phyloP scores from a whole-genome alignment of 257 asterid species.

The Scutellaria minor region DNA sequence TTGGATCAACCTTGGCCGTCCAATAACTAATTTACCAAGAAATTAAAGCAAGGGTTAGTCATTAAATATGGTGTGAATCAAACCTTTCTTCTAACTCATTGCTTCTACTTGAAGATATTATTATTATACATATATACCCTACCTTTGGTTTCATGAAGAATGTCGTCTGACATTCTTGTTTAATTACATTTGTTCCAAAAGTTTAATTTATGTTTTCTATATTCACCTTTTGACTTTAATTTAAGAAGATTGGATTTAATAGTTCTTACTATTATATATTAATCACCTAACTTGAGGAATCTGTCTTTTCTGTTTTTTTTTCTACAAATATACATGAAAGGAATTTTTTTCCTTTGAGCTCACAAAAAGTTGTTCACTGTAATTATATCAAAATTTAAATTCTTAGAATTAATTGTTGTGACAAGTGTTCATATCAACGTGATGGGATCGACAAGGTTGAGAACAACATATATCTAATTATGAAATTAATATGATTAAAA shows the following conservation, averaged over 20 bases:
- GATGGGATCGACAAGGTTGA: too few relatives aligned
- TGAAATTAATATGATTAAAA: too few relatives aligned
- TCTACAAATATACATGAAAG: too few relatives aligned
- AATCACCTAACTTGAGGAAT: background rate
- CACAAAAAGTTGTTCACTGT: too few relatives aligned
- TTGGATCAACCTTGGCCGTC: constrained; percentile 32
- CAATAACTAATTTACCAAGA: constrained; percentile 18
- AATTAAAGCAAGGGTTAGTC: constrained; percentile 14
- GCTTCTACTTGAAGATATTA: constrained; percentile 41
- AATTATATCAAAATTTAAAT: too few relatives aligned
- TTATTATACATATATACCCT: background rate
- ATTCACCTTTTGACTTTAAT: background rate
- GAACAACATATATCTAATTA: too few relatives aligned
- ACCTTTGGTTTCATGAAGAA: background rate
- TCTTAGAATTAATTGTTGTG: too few relatives aligned
- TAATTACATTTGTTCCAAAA: background rate
- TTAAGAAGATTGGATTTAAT: background rate
- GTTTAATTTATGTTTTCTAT: background rate
- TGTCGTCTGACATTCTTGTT: background rate
- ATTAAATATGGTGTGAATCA: constrained; percentile 23
- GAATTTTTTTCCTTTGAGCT: too few relatives aligned
- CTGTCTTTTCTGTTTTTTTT: too few relatives aligned
- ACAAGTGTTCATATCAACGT: too few relatives aligned
- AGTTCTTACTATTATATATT: background rate
- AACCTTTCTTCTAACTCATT: constrained; percentile 4